A percentile compares a stretch with the other conserved stretches of the same genome.
Conservation (phyloP, 225 moss, liverwort and hornwort species). For the Sphagnum contortum region DNA sequence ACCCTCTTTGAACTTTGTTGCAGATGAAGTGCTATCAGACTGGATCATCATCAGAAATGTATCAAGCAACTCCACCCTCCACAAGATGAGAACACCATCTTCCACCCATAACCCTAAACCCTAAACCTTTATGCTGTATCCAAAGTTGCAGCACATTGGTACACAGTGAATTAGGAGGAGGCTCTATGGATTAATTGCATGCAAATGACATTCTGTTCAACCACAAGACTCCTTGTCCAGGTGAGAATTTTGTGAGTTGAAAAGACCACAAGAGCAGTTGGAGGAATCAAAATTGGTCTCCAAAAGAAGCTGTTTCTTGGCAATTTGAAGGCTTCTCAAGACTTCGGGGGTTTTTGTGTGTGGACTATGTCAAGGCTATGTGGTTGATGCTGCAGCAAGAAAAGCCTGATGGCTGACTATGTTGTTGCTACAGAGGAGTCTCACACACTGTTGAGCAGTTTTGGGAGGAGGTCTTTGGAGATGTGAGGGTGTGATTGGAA, state of each 20-base stretch:
- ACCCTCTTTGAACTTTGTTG: slow-evolving; percentile 26
- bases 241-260: slow-evolving; percentile 88
- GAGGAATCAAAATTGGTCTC: slow-evolving; percentile 78
- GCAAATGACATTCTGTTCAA: slow-evolving; percentile 93
- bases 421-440: slow-evolving; percentile 80
- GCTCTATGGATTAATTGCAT: slow-evolving; percentile 88
- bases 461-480: slow-evolving; percentile 56
- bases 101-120: slow-evolving; percentile 51
- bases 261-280: slow-evolving; percentile 81
- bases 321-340: slow-evolving; percentile 80
- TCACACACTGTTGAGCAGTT: slow-evolving; percentile 72
- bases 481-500: slow-evolving; percentile 66
- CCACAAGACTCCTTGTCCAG: slow-evolving; percentile 87
- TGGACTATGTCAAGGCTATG: slow-evolving; percentile 76
- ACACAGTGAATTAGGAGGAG: slow-evolving; percentile 86
- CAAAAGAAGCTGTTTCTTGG: slow-evolving; percentile 92
- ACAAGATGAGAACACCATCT: slow-evolving; percentile 68
- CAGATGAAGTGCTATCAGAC: slow-evolving; percentile 84
- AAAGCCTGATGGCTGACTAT: slow-evolving; percentile 41
- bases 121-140: slow-evolving; percentile 89
- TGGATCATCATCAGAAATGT: slow-evolving; percentile 86
- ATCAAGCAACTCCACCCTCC: slow-evolving; percentile 93
- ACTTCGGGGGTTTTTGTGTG: slow-evolving; percentile 84
- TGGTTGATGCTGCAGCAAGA: slow-evolving; percentile 90
- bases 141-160: slow-evolving; percentile 83